Percentiles rank a stretch among this genome's conserved stretches.
Conservation (phyloP, 2,329 filamentous ascomycete species). For the Shiraia bambusicola region DNA sequence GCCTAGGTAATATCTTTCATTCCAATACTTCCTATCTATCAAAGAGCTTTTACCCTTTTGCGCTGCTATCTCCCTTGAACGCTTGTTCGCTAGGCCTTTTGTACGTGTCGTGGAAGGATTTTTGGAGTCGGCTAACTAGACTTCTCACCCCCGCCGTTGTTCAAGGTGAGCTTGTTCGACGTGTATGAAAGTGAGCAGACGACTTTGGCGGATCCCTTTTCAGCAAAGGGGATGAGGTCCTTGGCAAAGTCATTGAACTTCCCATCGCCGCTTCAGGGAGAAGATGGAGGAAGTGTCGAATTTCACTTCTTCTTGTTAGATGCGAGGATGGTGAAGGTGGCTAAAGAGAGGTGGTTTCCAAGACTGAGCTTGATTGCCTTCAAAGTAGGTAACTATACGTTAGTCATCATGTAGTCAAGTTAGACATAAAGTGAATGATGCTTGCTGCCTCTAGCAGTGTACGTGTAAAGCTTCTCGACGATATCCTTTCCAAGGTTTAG, state of each 20-base stretch:
- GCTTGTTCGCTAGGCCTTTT: no score
- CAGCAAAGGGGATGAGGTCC: slow-evolving; percentile 43
- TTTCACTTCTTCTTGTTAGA: slow-evolving; percentile 51
- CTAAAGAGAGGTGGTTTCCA: slow-evolving; percentile 46
- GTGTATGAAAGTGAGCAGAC: slow-evolving; percentile 56
- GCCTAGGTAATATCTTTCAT: no score
- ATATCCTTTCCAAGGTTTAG: slow-evolving; percentile 42
- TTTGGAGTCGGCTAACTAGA: slow-evolving; percentile 9
- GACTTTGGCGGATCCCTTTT: slow-evolving; percentile 54
- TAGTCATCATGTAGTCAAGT: not conserved
- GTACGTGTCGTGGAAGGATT: no score
- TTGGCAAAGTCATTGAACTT: slow-evolving; percentile 56
- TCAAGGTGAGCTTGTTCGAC: slow-evolving; percentile 59
- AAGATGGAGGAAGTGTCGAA: slow-evolving; percentile 59
- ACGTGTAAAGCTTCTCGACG: slow-evolving; percentile 55
- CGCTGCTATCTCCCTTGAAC: no score
- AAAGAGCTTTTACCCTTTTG: no score
- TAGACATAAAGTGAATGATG: slow-evolving; percentile 1
- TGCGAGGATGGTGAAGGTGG: slow-evolving; percentile 53
- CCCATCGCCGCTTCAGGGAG: slow-evolving; percentile 53
- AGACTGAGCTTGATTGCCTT: slow-evolving; percentile 56
- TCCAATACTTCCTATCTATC: no score
- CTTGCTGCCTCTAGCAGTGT: slow-evolving; percentile 45
- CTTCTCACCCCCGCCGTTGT: slow-evolving; percentile 62
- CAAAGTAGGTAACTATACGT: slow-evolving; percentile 44